phyloP scores from a whole-genome alignment of 2,329 filamentous ascomycete genomes.

The Chaetomium globosum region DNA sequence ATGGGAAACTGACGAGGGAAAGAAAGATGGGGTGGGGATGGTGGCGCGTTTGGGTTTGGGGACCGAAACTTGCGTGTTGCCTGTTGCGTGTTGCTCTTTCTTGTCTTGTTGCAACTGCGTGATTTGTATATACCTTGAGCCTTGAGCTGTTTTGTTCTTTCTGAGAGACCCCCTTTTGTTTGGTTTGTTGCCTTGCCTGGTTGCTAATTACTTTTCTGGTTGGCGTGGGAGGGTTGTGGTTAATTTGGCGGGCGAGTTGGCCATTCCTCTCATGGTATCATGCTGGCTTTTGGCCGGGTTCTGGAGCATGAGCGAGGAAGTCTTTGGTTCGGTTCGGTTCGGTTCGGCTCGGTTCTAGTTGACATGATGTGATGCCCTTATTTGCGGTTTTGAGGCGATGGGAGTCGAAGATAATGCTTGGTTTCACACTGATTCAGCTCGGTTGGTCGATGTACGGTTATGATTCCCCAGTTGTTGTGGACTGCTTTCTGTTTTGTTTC shows the following conservation, averaged over 20 bases:
- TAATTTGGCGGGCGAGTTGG: neutral
- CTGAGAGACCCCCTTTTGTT: constrained; percentile 7
- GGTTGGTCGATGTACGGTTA: neutral
- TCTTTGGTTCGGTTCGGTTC: neutral
- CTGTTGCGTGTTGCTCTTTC: neutral
- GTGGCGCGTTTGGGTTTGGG: neutral
- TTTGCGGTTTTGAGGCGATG: neutral
- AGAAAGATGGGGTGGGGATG: neutral
- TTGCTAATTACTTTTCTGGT: neutral
- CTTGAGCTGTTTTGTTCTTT: constrained; percentile 3
- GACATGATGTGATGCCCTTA: neutral
- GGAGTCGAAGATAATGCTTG: neutral
- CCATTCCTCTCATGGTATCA: neutral
- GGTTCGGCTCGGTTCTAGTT: neutral
- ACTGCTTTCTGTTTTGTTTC: neutral
- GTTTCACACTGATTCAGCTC: neutral
- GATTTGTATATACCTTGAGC: constrained; percentile 18
- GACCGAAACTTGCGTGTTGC: neutral
- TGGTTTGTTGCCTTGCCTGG: constrained; percentile 5
- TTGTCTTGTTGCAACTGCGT: neutral
- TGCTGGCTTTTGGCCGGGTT: neutral
- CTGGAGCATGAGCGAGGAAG: neutral
- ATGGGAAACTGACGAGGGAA: neutral
- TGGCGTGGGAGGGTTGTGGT: neutral
- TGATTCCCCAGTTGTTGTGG: neutral